Evolutionary conservation across 108 stramenopile genomes (phyloP), one percentile per base, ranked within the genome.

Genomic region (Poteriospumella lacustris): DNA sequence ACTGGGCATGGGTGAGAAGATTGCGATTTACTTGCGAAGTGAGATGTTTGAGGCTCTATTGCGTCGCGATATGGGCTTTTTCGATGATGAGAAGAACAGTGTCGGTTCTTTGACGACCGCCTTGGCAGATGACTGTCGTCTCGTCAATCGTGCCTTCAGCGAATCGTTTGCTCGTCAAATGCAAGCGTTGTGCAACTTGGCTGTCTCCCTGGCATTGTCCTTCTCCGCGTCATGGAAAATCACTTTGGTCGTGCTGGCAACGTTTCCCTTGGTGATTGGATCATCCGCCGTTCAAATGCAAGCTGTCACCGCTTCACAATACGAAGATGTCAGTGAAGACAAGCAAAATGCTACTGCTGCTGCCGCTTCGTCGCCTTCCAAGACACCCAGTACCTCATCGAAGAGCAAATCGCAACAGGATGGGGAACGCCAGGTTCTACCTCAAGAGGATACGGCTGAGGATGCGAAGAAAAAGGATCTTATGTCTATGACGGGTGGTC

Each of bases 261-360:
- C 12, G 12, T 67, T 67, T 33, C 64, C 64, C 19, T 15, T 41
- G 31, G 19, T 19, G 39, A 67, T 67, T 40, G 40, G 12, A 69
- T 91, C 89, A 44, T 82, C 87, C 15, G 83, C 85, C 39, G 44
- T 92, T 36, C 88, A 91, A 73, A 91, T 91, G 87, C 84, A 90
- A 58, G 47, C 47, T 19, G 19, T 52, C 15, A 15, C 19, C 15
- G 9, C 19, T 52, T 52, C 47, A 15, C 47, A 9, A 52, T 52
- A 52, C 19, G 15, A 15, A 52, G 15, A 52, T 52, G 47, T 52
- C 47, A 52, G 9, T 15, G 15, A n/a, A n/a, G n/a, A n/a, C n/a
- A n/a, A n/a, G n/a, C n/a, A n/a, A n/a, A n/a, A n/a, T n/a, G n/a
- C n/a, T n/a, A n/a, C n/a, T n/a, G n/a, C n/a, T n/a, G n/a, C n/a